These are phyloP conservation scores for Straminergon stramineum DNA, from an alignment of 225 moss, liverwort and hornwort species.

Conservation along the genomic window DNA sequence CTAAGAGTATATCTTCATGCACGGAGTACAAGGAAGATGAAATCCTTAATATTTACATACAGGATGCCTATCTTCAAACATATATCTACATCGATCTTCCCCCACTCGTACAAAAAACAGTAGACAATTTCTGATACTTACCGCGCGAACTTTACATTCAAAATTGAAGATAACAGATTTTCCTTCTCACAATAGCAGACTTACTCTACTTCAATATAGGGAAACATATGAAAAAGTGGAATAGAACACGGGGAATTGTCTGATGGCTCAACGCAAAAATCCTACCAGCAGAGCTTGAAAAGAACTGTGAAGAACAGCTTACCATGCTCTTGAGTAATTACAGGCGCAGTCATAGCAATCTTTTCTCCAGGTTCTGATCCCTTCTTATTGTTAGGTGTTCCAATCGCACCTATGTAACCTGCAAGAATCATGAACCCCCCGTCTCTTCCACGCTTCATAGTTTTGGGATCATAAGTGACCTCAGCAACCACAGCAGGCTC, in stretches of 20 bases:
- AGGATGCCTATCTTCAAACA: neutral
- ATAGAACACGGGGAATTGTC: neutral
- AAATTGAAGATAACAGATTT: neutral
- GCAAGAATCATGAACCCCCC: constrained; percentile 88
- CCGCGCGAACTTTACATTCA: too few relatives aligned
- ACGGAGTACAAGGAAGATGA: neutral
- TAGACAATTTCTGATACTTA: neutral
- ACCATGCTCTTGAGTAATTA: constrained; percentile 59
- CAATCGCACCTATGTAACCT: constrained; percentile 77
- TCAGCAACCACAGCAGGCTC: constrained; percentile 76
- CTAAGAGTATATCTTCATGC: neutral
- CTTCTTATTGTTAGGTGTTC: constrained; percentile 60
- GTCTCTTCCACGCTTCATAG: constrained; percentile 60
- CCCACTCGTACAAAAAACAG: neutral
- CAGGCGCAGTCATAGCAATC: constrained; percentile 97
- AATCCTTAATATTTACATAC: neutral
- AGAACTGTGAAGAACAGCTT: neutral
- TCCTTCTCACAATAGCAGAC: neutral
- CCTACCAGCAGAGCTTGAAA: neutral
- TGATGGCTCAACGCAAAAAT: neutral
- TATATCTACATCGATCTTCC: neutral
- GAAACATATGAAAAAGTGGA: neutral
- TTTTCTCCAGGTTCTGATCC: constrained; percentile 57
- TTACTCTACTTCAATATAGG: neutral
- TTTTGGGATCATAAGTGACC: constrained; percentile 61